Base-by-base conservation (phyloP, 345 rosid species). In the Citrus unshiu region DNA sequence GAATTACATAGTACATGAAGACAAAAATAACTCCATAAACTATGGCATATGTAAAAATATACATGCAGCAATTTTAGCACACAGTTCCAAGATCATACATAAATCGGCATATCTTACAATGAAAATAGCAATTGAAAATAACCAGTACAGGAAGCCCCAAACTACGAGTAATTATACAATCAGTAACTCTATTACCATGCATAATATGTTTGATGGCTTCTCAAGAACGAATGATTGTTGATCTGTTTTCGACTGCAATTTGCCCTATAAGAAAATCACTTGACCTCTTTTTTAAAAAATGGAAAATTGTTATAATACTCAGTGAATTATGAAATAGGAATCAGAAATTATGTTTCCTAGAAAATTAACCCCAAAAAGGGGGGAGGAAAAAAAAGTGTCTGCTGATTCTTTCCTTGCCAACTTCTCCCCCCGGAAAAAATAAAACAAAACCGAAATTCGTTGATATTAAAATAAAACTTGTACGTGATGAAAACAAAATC, bases 381-480 rank as follows among this genome's bases (percentile, higher is more conserved):
- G 35, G 35, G 6, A 34, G 7, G 74, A 21, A 74, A 22, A 32
- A 62, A 73, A 39, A 39, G 10, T 46, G 60, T 22, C 30, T 16
- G 57, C 22, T 27, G 40, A 49, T 24, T 34, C 30, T 16, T 46
- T 51, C 51, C 57, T 35, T 43, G 19, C 54, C 27, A 39, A 61
- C 35, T 49, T 39, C 24, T 40, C 14, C 7, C 37, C 62, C 56
- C 51, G 35, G 27, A 62, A 58, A 37, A 4, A 27, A 7, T 30
- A 34, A 21, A n/a, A 63, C 25, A 73, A 30, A 25, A 76, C 58
- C 9, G 49, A 21, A 49, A 40, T 62, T 37, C n/a, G 61, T 64
- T 62, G 25, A 39, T 5, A 59, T 27, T 29, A 74, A 77, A 56
- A 39, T 68, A 73, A 73, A 81, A 25, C 25, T 61, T 27, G 68